phyloP scores from a whole-genome alignment of 1,284 basidiomycete species.

The Bondarzewia mesenterica region DNA sequence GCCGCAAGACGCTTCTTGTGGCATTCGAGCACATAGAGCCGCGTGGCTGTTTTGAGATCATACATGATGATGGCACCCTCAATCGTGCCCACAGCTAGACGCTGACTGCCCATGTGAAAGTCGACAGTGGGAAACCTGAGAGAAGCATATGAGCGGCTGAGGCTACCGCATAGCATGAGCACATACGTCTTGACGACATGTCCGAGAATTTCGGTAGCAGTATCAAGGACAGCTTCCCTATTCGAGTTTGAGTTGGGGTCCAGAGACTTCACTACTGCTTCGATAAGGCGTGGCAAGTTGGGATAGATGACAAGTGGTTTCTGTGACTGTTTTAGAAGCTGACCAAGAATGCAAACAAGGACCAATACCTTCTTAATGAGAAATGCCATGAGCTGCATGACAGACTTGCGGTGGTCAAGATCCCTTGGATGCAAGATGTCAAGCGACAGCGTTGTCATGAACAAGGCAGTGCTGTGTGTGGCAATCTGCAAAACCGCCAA shows the following conservation, averaged over 20 bases:
- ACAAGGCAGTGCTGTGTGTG: conserved; percentile 76
- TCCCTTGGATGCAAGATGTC: conserved; percentile 83
- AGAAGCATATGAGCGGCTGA: not conserved
- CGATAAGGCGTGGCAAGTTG: conserved; percentile 82
- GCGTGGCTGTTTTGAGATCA: conserved; percentile 92
- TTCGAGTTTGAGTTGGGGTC: conserved; percentile 84
- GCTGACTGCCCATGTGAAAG: conserved; percentile 82
- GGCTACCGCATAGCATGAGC: not conserved
- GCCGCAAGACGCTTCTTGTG: conserved; percentile 77
- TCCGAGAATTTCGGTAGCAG: conserved; percentile 89
- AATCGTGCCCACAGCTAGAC: conserved; percentile 87
- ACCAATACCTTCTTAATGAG: conserved; percentile 78
- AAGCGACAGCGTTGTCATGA: conserved; percentile 91
- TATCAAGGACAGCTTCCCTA: conserved; percentile 82
- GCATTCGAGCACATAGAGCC: conserved; percentile 90
- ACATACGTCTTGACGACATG: conserved; percentile 82
- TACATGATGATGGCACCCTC: conserved; percentile 95
- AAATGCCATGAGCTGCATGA: conserved; percentile 92
- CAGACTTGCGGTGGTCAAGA: conserved; percentile 76
- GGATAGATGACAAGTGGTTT: conserved; percentile 82
- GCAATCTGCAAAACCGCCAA: conserved; percentile 83
- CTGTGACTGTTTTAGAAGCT: conserved; percentile 27
- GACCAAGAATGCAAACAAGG: not conserved
- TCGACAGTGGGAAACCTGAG: conserved; percentile 84
- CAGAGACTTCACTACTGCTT: conserved; percentile 94